Conservation (phyloP, 2,329 filamentous ascomycete species). For the Elsinoe ampelina region DNA sequence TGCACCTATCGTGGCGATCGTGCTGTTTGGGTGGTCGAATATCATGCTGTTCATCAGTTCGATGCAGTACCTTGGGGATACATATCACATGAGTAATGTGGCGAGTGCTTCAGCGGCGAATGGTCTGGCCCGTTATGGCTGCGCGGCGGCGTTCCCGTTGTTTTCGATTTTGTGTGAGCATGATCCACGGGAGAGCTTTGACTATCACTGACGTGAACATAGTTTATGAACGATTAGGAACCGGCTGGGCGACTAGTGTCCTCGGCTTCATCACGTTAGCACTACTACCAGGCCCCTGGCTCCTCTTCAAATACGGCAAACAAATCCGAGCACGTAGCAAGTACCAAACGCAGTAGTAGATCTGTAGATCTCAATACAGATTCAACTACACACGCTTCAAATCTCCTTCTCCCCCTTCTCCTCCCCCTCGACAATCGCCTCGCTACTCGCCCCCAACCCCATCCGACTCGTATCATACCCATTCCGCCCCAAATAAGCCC, state of each 20-base stretch:
- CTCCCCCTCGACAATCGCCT: slow-evolving; percentile 14
- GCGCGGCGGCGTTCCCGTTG: slow-evolving; percentile 26
- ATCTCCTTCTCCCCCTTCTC: background rate
- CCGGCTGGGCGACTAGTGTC: slow-evolving; percentile 29
- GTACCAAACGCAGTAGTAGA: slow-evolving; percentile 14
- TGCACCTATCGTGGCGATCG: slow-evolving; percentile 20
- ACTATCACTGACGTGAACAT: background rate
- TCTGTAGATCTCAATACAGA: background rate
- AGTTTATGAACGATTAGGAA: slow-evolving; percentile 18
- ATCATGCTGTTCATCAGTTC: slow-evolving; percentile 21
- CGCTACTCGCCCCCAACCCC: slow-evolving; percentile 18
- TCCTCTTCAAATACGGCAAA: slow-evolving; percentile 26
- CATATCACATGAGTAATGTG: slow-evolving; percentile 27
- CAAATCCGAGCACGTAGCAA: slow-evolving; percentile 19
- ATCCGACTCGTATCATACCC: slow-evolving; percentile 58
- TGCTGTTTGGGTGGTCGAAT: slow-evolving; percentile 20
- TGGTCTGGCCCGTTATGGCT: slow-evolving; percentile 25
- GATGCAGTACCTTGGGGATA: slow-evolving; percentile 36
- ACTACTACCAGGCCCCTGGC: slow-evolving; percentile 30
- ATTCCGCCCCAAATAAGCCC: slow-evolving; percentile 59
- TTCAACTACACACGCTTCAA: background rate
- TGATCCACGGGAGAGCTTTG: background rate
- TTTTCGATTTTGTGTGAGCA: slow-evolving; percentile 24
- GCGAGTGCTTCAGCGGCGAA: slow-evolving; percentile 28
- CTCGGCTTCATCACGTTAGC: slow-evolving; percentile 31